Percentiles rank a stretch among this genome's conserved stretches.
Conservation (phyloP, 2,329 filamentous ascomycete species). For the Drechslerella dactyloides region DNA sequence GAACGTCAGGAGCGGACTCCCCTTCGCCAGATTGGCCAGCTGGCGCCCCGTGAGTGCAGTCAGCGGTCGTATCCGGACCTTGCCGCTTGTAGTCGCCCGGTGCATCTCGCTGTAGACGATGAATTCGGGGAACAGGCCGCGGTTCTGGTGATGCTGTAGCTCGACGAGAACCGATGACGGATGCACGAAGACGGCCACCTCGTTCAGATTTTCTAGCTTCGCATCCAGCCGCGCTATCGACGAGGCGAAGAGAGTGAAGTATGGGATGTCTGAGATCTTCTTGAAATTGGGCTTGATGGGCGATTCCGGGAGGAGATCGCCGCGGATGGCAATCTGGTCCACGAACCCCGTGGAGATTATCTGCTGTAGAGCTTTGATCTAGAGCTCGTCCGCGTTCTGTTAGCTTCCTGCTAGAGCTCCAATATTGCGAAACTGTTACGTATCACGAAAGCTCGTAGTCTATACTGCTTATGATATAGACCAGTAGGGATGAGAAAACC, state of each 20-base stretch:
- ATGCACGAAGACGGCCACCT: slow-evolving; percentile 82
- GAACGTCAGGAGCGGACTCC: slow-evolving; percentile 81
- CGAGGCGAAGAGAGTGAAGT: slow-evolving; percentile 80
- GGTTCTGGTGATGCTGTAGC: slow-evolving; percentile 67
- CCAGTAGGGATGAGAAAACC: not conserved
- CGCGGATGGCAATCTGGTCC: slow-evolving; percentile 90
- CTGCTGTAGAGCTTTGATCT: slow-evolving; percentile 79
- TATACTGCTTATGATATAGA: slow-evolving; percentile 34
- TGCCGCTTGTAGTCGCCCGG: slow-evolving; percentile 66
- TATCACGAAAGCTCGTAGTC: slow-evolving; percentile 8
- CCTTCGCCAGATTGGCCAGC: slow-evolving; percentile 78
- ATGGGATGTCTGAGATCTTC: slow-evolving; percentile 79
- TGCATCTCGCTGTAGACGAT: slow-evolving; percentile 88
- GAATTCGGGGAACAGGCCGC: slow-evolving; percentile 80
- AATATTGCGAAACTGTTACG: slow-evolving; percentile 13
- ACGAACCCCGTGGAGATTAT: slow-evolving; percentile 92
- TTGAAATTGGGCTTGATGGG: slow-evolving; percentile 60
- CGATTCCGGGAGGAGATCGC: slow-evolving; percentile 78
- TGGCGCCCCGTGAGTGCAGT: slow-evolving; percentile 78
- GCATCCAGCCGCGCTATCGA: slow-evolving; percentile 59
- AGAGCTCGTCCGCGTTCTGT: slow-evolving; percentile 27
- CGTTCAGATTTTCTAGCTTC: slow-evolving; percentile 61
- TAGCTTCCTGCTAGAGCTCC: slow-evolving; percentile 14
- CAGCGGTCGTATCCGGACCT: slow-evolving; percentile 86
- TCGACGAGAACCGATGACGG: slow-evolving; percentile 77